Evolutionary conservation across 768 basidiomycete genomes (phyloP), one percentile per base, ranked within the genome.

Genomic region (Chalciporus chontae): DNA sequence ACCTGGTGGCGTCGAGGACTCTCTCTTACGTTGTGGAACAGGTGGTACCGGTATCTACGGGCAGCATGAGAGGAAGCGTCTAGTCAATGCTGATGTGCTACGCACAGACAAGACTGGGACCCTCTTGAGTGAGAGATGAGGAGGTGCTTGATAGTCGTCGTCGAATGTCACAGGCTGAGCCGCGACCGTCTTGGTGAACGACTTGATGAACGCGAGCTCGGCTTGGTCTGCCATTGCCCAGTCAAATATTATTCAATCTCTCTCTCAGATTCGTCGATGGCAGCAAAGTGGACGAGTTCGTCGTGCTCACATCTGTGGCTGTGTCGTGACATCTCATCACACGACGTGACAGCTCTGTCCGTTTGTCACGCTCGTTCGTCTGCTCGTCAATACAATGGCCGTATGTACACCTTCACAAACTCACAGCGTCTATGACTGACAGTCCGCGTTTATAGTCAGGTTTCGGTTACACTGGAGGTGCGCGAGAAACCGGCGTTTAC

Each of bases 141-240:
- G 78, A 0, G 84, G 82, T 45, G 88, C 84, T 66, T 87, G 85
- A 67, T 87, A 90, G 68, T 90, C 84, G 68, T 91, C 81, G 34
- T 72, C 67, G 61, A 83, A 91, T 4, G 72, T 74, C 49, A 91
- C 75, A 21, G 85, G 84, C 65, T 89, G 85, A 2, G 75, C 71
- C 1, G 80, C 74, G 56, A 93, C 62, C 11, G 80, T 82, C 53
- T 80, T 83, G 48, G 81, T 64, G 54, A 85, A 83, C 3, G 77
- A 78, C 59, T 77, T 83, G 38, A 84, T 79, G 63, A 91, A 90
- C 8, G 83, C 77, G 49, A 72, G 67, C 50, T 81, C 79, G 37
- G 69, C 70, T 53, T 75, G 74, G 64, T 87, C 85, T 52, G 85
- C 78, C 76, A 76, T 76, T 23, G 40, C 42, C 34, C 32, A 41